A percentile compares a stretch with the other conserved stretches of the same genome.
These are phyloP conservation scores for Rhodotorula sp. DNA, from an alignment of 1,284 basidiomycete species.

Conservation along the genomic window DNA sequence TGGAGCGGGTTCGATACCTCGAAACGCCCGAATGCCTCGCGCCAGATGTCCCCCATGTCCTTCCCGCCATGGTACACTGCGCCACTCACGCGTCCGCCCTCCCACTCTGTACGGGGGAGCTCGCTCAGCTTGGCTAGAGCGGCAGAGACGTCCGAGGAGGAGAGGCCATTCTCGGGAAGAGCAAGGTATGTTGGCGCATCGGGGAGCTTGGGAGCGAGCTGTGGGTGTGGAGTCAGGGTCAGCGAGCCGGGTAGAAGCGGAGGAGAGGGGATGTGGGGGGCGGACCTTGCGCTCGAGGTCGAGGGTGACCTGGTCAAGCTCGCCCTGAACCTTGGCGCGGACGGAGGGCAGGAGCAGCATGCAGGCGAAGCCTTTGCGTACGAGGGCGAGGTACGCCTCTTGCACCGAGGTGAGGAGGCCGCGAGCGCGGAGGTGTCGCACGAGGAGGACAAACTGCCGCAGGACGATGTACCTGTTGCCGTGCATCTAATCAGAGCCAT, in stretches of 20 bases:
- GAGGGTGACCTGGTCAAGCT: conserved; percentile 61
- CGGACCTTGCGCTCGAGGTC: conserved; percentile 44
- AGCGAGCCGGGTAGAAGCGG: conserved; percentile 2
- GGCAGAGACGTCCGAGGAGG: conserved; percentile 71
- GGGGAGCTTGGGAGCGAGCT: conserved; percentile 64
- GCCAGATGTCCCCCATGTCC: conserved; percentile 63
- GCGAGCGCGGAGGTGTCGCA: conserved; percentile 39
- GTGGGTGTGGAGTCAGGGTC: conserved; percentile 62
- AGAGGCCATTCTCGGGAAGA: conserved; percentile 68
- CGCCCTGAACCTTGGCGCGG: conserved; percentile 65
- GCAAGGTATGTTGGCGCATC: conserved; percentile 65
- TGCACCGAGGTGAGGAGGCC: conserved; percentile 35
- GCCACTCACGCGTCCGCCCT: conserved; percentile 69
- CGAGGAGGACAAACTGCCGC: conserved; percentile 23
- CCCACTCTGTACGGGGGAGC: conserved; percentile 62
- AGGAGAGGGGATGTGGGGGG: background rate
- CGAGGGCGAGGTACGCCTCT: conserved; percentile 35
- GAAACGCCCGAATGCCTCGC: conserved; percentile 53
- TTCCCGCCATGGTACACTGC: conserved; percentile 65
- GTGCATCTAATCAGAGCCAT: background rate
- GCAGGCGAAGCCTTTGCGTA: conserved; percentile 28
- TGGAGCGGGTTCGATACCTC: conserved; percentile 83
- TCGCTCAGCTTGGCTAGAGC: conserved; percentile 79
- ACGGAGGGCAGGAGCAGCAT: conserved; percentile 69
- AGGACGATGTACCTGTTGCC: conserved; percentile 37